phyloP scores from a whole-genome alignment of 768 basidiomycete species.

The Mycena venus region DNA sequence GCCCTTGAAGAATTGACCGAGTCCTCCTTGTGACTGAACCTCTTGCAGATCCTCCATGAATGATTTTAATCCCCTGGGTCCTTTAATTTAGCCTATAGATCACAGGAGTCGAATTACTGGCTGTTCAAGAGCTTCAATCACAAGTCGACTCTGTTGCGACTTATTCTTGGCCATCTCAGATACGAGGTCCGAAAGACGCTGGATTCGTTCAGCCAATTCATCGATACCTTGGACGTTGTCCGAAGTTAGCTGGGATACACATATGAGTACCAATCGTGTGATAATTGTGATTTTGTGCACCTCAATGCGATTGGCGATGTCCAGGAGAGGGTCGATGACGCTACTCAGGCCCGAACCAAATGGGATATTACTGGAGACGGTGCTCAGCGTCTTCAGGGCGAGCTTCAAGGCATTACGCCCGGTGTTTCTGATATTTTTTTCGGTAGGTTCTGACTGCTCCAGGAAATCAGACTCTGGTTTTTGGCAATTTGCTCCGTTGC shows the following conservation, averaged over 20 bases:
- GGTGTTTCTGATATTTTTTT: neutral
- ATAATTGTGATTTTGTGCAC: neutral
- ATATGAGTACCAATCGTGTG: neutral
- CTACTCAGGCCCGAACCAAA: neutral
- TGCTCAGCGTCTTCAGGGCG: constrained; percentile 8
- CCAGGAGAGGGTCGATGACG: constrained; percentile 16
- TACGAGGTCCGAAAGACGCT: constrained; percentile 8
- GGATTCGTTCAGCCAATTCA: constrained; percentile 16
- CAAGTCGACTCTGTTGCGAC: neutral
- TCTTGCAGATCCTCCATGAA: neutral
- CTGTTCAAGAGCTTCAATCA: neutral
- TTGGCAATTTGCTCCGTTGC: no score
- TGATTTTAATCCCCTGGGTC: constrained; percentile 1
- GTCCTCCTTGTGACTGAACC: neutral
- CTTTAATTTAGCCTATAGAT: neutral
- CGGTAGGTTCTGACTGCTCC: no score
- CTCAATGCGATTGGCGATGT: constrained; percentile 8
- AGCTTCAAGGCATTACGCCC: neutral
- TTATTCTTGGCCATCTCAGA: neutral
- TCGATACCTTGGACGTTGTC: neutral
- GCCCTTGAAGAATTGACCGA: constrained; percentile 22
- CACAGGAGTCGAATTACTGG: neutral
- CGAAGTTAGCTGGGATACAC: constrained; percentile 4
- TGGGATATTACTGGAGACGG: constrained; percentile 8
- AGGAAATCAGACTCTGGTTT: no score